phyloP scores from a whole-genome alignment of 1,284 basidiomycete species.

The Xerocomus amazonicus region DNA sequence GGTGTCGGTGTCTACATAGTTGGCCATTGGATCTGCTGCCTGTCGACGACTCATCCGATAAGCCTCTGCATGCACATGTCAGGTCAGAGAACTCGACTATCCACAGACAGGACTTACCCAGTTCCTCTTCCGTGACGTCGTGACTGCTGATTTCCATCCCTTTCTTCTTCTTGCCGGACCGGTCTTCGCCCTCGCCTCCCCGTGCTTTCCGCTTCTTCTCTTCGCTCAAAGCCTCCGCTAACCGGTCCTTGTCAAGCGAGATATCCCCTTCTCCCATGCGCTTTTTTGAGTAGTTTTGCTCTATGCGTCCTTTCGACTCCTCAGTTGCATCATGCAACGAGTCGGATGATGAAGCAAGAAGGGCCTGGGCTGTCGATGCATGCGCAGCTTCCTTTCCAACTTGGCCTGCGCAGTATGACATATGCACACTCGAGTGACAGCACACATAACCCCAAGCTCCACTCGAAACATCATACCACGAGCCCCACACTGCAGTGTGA shows the following conservation, averaged over 20 bases:
- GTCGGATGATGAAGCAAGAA: slow-evolving; percentile 49
- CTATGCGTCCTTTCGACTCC: slow-evolving; percentile 43
- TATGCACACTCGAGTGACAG: slow-evolving; percentile 84
- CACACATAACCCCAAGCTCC: slow-evolving; percentile 92
- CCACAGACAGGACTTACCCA: slow-evolving; percentile 55
- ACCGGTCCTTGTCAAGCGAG: slow-evolving; percentile 62
- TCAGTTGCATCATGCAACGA: slow-evolving; percentile 27
- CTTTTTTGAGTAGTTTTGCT: slow-evolving; percentile 64
- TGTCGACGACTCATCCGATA: slow-evolving; percentile 74
- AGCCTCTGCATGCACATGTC: slow-evolving; percentile 55
- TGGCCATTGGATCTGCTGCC: slow-evolving; percentile 85
- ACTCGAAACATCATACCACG: slow-evolving; percentile 77
- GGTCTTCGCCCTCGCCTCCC: slow-evolving; percentile 56
- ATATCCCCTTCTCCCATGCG: slow-evolving; percentile 75
- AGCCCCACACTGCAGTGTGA: slow-evolving; percentile 94
- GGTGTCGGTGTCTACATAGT: slow-evolving; percentile 59
- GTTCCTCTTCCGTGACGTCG: slow-evolving; percentile 90
- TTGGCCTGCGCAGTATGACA: slow-evolving; percentile 91
- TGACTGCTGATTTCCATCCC: slow-evolving; percentile 45
- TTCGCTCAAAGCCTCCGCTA: slow-evolving; percentile 69
- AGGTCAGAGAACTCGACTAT: slow-evolving; percentile 4
- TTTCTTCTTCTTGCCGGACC: slow-evolving; percentile 59
- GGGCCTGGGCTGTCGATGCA: slow-evolving; percentile 65
- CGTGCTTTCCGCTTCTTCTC: slow-evolving; percentile 75
- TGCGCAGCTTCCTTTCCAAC: slow-evolving; percentile 81